phyloP scores from a whole-genome alignment of 352 stramenopile species.

The Phytophthora quininea region DNA sequence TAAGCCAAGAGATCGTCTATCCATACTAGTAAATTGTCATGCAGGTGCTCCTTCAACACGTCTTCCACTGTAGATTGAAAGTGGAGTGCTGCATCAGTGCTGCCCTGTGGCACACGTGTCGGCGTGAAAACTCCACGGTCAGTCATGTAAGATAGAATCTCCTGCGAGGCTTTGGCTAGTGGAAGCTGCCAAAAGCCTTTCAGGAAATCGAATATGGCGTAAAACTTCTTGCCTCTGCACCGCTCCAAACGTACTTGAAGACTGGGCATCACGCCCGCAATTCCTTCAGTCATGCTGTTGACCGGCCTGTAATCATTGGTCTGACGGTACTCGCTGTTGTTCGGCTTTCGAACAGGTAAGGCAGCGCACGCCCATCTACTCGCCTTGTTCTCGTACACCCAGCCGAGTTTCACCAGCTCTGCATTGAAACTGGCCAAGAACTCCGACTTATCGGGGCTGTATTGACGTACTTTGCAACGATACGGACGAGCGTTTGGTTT shows the following conservation, averaged over 20 bases:
- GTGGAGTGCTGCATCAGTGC: no score
- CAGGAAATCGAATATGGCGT: neutral
- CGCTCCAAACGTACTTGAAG: neutral
- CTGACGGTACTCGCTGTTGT: constrained; percentile 6
- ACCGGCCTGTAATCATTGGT: constrained; percentile 1
- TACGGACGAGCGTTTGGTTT: constrained; percentile 1
- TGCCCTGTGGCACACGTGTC: no score
- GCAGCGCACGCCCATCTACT: constrained; percentile 6
- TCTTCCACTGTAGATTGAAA: no score
- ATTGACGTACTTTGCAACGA: constrained; percentile 7
- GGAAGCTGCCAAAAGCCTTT: no score
- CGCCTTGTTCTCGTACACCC: constrained; percentile 11
- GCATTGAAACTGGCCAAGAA: constrained; percentile 7
- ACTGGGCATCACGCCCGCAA: constrained; percentile 5
- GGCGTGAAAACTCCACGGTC: no score
- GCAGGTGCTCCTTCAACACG: no score
- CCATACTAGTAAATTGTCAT: no score
- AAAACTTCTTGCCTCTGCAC: constrained; percentile 6
- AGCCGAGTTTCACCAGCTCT: neutral
- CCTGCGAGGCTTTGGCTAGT: no score
- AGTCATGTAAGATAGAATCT: no score
- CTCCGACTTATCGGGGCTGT: neutral
- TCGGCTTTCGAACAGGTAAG: neutral
- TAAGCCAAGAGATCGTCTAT: no score
- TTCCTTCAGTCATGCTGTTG: neutral